Evolutionary conservation across 2,329 filamentous ascomycete genomes (phyloP), one percentile per base, ranked within the genome.

Genomic region (Aspergillus sp.): DNA sequence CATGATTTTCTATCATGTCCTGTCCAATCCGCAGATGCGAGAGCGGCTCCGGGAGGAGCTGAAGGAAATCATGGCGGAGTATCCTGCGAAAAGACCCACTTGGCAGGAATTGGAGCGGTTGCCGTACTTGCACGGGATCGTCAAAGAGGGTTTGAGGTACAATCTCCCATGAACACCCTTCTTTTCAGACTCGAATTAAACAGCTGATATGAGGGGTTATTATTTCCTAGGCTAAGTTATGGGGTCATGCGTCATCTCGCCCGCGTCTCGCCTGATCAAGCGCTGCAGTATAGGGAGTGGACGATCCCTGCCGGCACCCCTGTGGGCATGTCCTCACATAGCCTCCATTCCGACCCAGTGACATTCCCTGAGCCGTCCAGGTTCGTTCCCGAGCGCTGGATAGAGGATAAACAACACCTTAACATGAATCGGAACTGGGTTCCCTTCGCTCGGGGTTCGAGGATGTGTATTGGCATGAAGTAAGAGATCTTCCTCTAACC

Each of bases 391-490:
- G 26, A 29, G 26, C 26, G 26, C 1, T 29, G 26, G 26, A 29
- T 29, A 9, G 7, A 29, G 26, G 2, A 29, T 2, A 29, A 29
- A 29, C 64, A 58, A 22, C 56, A 62, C 18, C 63, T 61, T 9
- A 63, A 70, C 18, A 65, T 70, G 63, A 60, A 70, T 52, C 67
- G 66, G 20, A 73, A 73, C 52, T 66, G 73, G n/a, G 65, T 76
- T 9, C 62, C 71, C 0, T 77, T 78, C 56, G 64, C 66, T 26
- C 68, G 65, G 29, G 80, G 79, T 0, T 74, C 70, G 0, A 66
- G 79, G 20, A 76, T 73, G 66, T 82, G 80, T 60, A 65, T 77
- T 5, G 79, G 79, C 11, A 75, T 75, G 51, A 78, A 81, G 63
- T 65, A 53, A 31, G 53, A 31, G 24, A 29, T 29, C 7, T 29